Evolutionary conservation across 2,329 filamentous ascomycete species (phyloP).

Genomic region (Macrophomina tecta): DNA sequence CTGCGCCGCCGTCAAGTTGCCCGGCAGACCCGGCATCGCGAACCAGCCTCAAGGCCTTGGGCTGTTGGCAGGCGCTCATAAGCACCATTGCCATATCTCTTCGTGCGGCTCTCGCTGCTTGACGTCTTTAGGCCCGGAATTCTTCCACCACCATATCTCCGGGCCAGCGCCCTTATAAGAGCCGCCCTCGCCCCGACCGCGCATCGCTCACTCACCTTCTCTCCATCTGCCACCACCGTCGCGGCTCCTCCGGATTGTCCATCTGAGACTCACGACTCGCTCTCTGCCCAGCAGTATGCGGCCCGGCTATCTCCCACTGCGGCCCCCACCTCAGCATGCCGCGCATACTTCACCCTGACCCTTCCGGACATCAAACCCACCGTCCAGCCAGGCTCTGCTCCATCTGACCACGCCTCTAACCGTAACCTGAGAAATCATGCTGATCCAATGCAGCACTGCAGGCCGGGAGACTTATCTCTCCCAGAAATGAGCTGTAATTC

Average conservation of each 20-base stretch:
- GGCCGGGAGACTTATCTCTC: background rate
- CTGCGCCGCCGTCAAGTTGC: background rate
- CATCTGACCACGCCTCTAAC: background rate
- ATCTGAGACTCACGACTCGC: background rate
- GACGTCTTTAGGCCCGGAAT: conserved; percentile 1
- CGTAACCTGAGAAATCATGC: background rate
- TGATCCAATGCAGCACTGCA: background rate
- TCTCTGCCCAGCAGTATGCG: too few relatives aligned
- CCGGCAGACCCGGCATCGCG: background rate
- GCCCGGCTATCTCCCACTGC: too few relatives aligned
- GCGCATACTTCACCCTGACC: background rate
- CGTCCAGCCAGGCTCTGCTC: background rate
- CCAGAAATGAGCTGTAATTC: background rate
- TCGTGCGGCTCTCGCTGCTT: background rate
- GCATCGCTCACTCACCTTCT: background rate
- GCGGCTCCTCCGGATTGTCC: background rate
- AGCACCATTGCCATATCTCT: background rate
- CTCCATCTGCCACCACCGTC: background rate
- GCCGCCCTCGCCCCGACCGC: background rate
- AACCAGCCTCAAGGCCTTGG: background rate
- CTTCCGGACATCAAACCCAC: background rate
- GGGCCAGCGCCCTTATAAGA: background rate
- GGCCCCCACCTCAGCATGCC: background rate
- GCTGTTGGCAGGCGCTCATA: background rate
- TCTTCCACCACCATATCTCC: background rate